These are phyloP conservation scores for Nakaseomyces nivariensis DNA, from an alignment of 1,139 yeast species.

Conservation along the genomic window DNA sequence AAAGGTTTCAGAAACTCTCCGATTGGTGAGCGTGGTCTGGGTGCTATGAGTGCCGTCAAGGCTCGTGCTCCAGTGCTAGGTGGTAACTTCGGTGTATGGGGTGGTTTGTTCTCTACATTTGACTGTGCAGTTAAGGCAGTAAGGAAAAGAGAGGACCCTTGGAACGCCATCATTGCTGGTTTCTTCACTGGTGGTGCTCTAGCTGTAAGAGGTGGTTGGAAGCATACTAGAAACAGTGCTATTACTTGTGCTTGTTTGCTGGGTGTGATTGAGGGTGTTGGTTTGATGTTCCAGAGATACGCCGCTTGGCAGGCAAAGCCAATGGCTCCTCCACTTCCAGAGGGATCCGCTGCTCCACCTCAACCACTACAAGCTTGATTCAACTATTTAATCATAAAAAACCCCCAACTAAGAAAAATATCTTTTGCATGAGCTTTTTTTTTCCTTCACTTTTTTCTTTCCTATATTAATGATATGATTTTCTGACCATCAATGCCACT, in stretches of 20 bases:
- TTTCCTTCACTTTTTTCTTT: conserved; percentile 7
- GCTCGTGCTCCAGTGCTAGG: conserved; percentile 98
- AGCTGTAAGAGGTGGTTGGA: conserved; percentile 98
- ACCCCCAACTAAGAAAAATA: background rate
- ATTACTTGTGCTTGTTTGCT: conserved; percentile 94
- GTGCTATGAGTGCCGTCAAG: conserved; percentile 82
- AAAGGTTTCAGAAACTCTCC: conserved; percentile 98
- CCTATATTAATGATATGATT: no score
- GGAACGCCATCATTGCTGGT: conserved; percentile 97
- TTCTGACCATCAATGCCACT: background rate
- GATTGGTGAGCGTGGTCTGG: conserved; percentile 84
- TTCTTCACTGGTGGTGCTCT: conserved; percentile 97
- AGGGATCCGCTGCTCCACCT: conserved; percentile 31
- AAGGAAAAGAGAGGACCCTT: conserved; percentile 95
- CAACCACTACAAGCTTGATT: conserved; percentile 32
- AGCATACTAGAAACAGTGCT: conserved; percentile 92
- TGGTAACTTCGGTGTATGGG: conserved; percentile 99
- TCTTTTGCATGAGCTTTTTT: conserved; percentile 3
- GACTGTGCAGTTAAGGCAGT: conserved; percentile 94
- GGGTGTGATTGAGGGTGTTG: conserved; percentile 97
- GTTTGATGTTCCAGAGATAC: conserved; percentile 87
- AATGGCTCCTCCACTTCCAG: conserved; percentile 66
- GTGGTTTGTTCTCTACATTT: conserved; percentile 91
- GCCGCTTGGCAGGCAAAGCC: conserved; percentile 82
- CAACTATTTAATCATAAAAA: background rate